These are phyloP conservation scores for Balakata baccata DNA, from an alignment of 345 rosid species.

Conservation along the genomic window DNA sequence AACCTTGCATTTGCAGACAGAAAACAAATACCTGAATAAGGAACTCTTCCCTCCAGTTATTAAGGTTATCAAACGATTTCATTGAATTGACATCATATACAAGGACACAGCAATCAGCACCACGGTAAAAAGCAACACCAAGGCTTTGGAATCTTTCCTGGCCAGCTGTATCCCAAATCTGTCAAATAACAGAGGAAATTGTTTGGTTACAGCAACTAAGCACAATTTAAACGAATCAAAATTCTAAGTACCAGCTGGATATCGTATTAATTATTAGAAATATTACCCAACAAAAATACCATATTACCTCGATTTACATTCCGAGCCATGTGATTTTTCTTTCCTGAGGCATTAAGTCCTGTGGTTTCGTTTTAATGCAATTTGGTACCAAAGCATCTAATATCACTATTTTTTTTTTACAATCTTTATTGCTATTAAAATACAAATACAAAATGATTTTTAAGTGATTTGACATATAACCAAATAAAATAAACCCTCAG, in stretches of 20 bases:
- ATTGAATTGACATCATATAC: constrained; percentile 78
- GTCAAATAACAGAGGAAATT: constrained; percentile 10
- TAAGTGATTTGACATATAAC: too few relatives aligned
- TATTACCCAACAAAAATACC: too few relatives aligned
- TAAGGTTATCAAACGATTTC: constrained; percentile 86
- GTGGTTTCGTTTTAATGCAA: too few relatives aligned
- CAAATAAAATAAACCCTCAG: too few relatives aligned
- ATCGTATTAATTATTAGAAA: too few relatives aligned
- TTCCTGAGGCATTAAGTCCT: too few relatives aligned
- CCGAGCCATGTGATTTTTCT: too few relatives aligned
- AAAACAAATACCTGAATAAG: constrained; percentile 59
- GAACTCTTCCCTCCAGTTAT: constrained; percentile 89
- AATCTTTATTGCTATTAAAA: too few relatives aligned
- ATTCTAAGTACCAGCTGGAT: neutral
- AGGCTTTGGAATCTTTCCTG: constrained; percentile 90
- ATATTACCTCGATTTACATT: too few relatives aligned
- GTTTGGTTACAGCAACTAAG: neutral
- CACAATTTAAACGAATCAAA: neutral
- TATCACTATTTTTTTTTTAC: too few relatives aligned
- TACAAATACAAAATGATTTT: too few relatives aligned
- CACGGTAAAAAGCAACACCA: constrained; percentile 82
- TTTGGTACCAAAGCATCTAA: too few relatives aligned
- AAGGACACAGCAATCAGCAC: constrained; percentile 91
- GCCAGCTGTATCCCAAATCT: constrained; percentile 96
- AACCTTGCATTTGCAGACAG: neutral